Conservation (phyloP, 257 asterid species). For the Lantana camara region DNA sequence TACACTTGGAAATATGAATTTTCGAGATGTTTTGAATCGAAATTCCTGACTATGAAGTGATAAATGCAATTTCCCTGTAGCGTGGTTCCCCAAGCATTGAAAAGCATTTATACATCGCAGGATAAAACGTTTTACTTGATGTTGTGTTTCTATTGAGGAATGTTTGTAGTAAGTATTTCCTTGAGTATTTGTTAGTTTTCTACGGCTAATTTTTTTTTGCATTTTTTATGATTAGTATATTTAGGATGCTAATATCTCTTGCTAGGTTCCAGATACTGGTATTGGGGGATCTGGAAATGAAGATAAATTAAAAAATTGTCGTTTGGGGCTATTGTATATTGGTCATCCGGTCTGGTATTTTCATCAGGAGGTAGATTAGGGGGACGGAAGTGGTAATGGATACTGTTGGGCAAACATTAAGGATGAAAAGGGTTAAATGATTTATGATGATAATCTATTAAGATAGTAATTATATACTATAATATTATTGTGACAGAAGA, state of each 20-base stretch:
- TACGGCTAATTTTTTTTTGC: background rate
- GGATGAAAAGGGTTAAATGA: background rate
- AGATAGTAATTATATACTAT: background rate
- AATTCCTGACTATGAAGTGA: conserved; percentile 1
- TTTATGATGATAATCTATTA: background rate
- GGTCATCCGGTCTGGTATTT: background rate
- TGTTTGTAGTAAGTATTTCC: background rate
- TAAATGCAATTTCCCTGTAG: background rate
- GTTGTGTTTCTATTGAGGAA: background rate
- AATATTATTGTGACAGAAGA: background rate
- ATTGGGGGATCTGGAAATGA: background rate
- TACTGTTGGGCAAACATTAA: background rate
- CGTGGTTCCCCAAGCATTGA: background rate
- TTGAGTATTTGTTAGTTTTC: background rate
- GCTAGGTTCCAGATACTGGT: background rate
- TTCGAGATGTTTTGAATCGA: background rate
- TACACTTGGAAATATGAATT: background rate
- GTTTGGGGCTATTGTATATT: background rate
- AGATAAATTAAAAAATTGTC: background rate
- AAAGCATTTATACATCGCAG: too few relatives aligned
- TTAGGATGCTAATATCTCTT: background rate
- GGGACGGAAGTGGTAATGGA: background rate
- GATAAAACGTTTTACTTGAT: background rate
- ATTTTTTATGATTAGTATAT: background rate
- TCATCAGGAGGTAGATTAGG: background rate